A percentile compares a stretch with the other conserved stretches of the same genome.
These are phyloP conservation scores for Termitomyces sp. DNA, from an alignment of 768 basidiomycete genomes.

Conservation along the genomic window DNA sequence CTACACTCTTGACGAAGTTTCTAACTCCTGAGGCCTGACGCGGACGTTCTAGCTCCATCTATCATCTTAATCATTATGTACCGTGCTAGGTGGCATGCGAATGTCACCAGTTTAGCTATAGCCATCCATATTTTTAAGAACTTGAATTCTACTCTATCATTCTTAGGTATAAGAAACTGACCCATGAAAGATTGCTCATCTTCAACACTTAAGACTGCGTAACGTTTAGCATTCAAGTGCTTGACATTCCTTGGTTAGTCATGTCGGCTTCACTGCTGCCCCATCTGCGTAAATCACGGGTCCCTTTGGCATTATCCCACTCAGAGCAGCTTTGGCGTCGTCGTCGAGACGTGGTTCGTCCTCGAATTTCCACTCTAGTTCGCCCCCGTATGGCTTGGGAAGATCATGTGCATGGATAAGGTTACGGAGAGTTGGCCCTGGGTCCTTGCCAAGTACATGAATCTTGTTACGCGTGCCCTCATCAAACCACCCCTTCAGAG, in stretches of 20 bases:
- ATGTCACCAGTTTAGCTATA: no score
- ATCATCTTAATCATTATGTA: no score
- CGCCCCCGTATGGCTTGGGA: constrained; percentile 73
- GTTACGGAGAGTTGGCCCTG: constrained; percentile 48
- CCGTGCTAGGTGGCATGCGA: no score
- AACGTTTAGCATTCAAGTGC: background rate
- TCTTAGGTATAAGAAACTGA: background rate
- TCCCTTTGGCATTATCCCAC: constrained; percentile 53
- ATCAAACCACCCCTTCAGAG: constrained; percentile 71
- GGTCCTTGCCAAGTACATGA: constrained; percentile 65
- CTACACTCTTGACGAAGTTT: no score
- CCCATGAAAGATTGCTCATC: background rate
- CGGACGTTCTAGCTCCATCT: no score
- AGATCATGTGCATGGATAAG: constrained; percentile 48
- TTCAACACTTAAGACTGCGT: background rate
- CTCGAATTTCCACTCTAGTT: constrained; percentile 67
- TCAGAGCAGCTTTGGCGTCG: constrained; percentile 43
- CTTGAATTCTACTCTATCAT: background rate
- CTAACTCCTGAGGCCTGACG: no score
- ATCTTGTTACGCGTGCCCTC: constrained; percentile 78
- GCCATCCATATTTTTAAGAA: no score
- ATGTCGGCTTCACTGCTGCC: constrained; percentile 19
- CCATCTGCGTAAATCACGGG: constrained; percentile 52
- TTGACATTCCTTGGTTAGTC: background rate
- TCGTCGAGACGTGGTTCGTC: constrained; percentile 67